Conservation (phyloP, 208 protist species). For the Leishmania lainsoni region DNA sequence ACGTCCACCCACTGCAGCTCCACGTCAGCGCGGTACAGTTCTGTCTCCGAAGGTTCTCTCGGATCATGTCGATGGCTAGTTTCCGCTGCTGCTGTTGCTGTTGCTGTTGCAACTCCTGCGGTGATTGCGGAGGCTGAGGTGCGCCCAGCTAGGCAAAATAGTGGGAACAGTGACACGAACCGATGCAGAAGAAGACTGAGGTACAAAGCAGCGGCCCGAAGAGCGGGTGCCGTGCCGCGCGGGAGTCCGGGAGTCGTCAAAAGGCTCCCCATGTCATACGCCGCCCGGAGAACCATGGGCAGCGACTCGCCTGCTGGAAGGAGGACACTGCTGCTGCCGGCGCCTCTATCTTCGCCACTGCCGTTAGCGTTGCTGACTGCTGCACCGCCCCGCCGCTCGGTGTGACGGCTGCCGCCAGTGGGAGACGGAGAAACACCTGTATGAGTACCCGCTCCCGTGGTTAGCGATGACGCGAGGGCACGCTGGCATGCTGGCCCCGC, state of each 20-base stretch:
- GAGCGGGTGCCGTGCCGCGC: slow-evolving; percentile 19
- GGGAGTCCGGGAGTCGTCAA: slow-evolving; percentile 49
- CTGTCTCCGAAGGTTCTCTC: background rate
- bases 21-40: slow-evolving; percentile 10
- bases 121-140: background rate
- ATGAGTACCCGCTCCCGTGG: background rate
- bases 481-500: background rate
- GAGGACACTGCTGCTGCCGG: slow-evolving; percentile 21
- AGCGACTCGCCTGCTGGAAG: slow-evolving; percentile 56
- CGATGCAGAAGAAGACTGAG: slow-evolving; percentile 72
- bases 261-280: slow-evolving; percentile 57
- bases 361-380: background rate
- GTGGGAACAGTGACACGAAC: slow-evolving; percentile 69
- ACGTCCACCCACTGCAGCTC: slow-evolving; percentile 86
- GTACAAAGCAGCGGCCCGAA: slow-evolving; percentile 62
- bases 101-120: background rate
- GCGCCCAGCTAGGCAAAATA: slow-evolving; percentile 48
- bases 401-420: background rate
- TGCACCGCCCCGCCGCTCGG: background rate
- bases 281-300: slow-evolving; percentile 65
- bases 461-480: background rate
- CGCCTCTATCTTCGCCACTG: background rate
- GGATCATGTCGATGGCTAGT: background rate
- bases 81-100: background rate
- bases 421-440: background rate